Percentiles rank a stretch among this genome's conserved stretches.
Conservation (phyloP, 257 asterid genomes). For the Lavandula angustifolia region DNA sequence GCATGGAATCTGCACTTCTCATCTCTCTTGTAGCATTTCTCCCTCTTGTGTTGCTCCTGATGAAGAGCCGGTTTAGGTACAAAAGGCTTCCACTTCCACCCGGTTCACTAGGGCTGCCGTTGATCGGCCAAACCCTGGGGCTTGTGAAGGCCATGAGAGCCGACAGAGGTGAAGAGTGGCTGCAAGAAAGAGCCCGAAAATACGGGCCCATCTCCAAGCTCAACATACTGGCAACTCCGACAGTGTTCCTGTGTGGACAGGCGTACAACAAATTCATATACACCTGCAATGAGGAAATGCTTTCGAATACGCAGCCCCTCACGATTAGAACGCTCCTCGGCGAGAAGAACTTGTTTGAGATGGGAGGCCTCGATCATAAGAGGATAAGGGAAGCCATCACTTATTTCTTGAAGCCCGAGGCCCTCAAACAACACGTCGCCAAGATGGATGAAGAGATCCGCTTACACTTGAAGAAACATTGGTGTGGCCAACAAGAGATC, state of each 20-base stretch:
- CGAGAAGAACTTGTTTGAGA: neutral
- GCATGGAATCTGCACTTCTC: no score
- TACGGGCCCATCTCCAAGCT: conserved; percentile 31
- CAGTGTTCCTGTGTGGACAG: conserved; percentile 5
- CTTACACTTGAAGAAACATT: conserved; percentile 18
- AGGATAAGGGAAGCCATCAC: conserved; percentile 20
- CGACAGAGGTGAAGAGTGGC: conserved; percentile 11
- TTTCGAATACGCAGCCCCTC: conserved; percentile 9
- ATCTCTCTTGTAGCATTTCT: no score
- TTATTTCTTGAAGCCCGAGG: conserved; percentile 29
- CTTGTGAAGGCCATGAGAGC: conserved; percentile 14
- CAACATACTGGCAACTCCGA: conserved; percentile 16
- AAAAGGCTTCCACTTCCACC: no score
- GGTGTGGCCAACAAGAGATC: conserved; percentile 3
- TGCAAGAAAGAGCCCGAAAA: conserved; percentile 19
- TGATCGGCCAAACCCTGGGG: conserved; percentile 24
- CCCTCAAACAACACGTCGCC: conserved; percentile 18
- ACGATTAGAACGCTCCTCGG: conserved; percentile 23
- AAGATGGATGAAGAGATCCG: conserved; percentile 27
- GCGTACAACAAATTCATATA: conserved; percentile 27
- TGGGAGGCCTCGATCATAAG: conserved; percentile 14
- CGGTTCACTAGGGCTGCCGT: neutral
- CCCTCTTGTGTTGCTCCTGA: no score
- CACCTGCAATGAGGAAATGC: neutral
- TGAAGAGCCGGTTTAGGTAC: no score